These are phyloP conservation scores for Aspergillus nomiae DNA, from an alignment of 2,329 filamentous ascomycete species.

Conservation along the genomic window DNA sequence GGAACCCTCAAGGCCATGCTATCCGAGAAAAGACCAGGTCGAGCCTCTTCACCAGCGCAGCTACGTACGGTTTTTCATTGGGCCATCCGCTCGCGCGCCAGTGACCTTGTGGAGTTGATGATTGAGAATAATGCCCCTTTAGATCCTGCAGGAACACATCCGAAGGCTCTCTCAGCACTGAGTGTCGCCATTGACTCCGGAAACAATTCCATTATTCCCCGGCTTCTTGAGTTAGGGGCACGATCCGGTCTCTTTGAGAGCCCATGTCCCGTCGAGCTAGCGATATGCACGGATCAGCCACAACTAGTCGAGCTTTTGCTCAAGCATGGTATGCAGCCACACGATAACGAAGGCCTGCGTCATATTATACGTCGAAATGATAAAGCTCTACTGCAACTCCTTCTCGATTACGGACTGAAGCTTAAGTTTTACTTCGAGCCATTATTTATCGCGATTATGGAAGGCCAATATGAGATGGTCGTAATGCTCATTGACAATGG, in stretches of 20 bases:
- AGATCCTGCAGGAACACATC: neutral
- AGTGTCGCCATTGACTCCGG: neutral
- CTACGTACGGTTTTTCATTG: slow-evolving; percentile 10
- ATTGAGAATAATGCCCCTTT: slow-evolving; percentile 4
- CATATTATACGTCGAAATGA: neutral
- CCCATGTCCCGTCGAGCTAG: slow-evolving; percentile 2
- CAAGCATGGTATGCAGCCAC: neutral
- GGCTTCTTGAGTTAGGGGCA: neutral
- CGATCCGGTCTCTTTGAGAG: neutral
- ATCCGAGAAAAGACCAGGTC: neutral
- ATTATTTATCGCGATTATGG: slow-evolving; percentile 6
- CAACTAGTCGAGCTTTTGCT: neutral
- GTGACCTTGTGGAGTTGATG: slow-evolving; percentile 7
- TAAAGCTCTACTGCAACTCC: neutral
- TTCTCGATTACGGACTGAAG: neutral
- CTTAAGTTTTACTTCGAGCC: slow-evolving; percentile 1
- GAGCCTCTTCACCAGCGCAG: neutral
- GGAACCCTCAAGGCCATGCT: neutral
- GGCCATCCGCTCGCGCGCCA: slow-evolving; percentile 3
- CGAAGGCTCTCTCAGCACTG: neutral
- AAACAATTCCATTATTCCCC: neutral
- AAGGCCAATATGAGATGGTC: slow-evolving; percentile 1
- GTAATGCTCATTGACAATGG: slow-evolving; percentile 11
- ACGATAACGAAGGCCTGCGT: neutral
- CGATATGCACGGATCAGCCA: neutral